phyloP scores from a whole-genome alignment of 768 basidiomycete species.

The Lyophyllum decastes region DNA sequence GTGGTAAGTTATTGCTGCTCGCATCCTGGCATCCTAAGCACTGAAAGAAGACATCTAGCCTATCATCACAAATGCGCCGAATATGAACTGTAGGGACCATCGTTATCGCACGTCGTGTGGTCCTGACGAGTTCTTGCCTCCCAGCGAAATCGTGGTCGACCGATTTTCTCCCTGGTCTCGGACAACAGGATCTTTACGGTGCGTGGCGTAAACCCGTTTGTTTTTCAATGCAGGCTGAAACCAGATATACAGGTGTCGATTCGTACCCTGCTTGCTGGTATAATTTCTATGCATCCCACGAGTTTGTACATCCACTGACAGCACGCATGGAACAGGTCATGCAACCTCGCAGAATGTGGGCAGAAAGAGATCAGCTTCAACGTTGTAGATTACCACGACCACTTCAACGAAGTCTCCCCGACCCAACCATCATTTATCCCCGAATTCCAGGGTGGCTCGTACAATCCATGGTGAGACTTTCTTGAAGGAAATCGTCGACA shows the following conservation, averaged over 20 bases:
- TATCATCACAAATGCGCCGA: constrained; percentile 11
- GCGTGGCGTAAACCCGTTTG: not conserved
- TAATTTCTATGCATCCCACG: not conserved
- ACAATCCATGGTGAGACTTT: constrained; percentile 7
- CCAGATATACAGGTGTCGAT: not conserved
- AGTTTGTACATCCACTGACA: not conserved
- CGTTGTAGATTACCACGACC: constrained; percentile 9
- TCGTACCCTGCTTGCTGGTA: constrained; percentile 10
- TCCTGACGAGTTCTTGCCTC: not conserved
- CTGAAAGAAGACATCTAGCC: not conserved
- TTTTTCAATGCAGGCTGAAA: not conserved
- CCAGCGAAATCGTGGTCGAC: constrained; percentile 9
- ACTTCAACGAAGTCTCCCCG: constrained; percentile 5
- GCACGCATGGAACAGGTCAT: not conserved
- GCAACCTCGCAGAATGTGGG: constrained; percentile 8
- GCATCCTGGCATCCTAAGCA: not conserved
- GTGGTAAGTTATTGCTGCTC: not conserved
- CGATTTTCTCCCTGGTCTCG: constrained; percentile 7
- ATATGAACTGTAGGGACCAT: constrained; percentile 5
- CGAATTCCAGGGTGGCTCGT: constrained; percentile 11
- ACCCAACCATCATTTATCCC: constrained; percentile 10
- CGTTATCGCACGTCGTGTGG: not conserved
- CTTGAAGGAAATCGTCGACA: not conserved
- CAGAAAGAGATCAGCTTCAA: constrained; percentile 2
- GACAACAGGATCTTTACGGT: constrained; percentile 7